Evolutionary conservation across 2,329 filamentous ascomycete species (phyloP).

Genomic region (Hymenoscyphus infarciens): DNA sequence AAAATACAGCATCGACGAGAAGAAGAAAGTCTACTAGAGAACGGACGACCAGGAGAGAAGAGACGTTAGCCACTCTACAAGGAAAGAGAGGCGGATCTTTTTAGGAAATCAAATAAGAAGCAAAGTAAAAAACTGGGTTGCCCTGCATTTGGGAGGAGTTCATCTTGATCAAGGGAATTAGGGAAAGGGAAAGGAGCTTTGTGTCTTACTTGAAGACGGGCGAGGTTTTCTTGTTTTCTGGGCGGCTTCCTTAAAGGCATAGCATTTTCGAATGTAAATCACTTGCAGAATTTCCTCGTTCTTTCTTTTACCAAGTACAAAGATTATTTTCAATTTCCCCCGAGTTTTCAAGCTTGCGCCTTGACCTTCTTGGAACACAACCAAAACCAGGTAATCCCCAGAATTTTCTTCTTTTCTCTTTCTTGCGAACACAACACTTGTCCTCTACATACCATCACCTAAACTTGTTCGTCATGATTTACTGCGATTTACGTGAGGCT

Average conservation of each 20-base stretch:
- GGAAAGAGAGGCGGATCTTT: neutral
- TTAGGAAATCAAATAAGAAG: constrained; percentile 2
- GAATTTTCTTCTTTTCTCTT: neutral
- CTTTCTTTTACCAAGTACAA: neutral
- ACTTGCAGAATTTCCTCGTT: neutral
- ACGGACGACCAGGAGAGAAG: neutral
- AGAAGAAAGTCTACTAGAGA: constrained; percentile 97
- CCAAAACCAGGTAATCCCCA: neutral
- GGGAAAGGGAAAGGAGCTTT: neutral
- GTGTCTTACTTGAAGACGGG: neutral
- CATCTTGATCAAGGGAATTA: constrained; percentile 1
- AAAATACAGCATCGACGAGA: constrained; percentile 98
- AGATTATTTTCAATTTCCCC: no score
- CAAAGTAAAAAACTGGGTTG: neutral
- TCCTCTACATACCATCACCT: neutral
- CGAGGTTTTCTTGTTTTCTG: neutral
- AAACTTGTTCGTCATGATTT: neutral
- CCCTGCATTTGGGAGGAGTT: neutral
- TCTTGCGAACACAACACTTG: neutral
- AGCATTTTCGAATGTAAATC: constrained; percentile 8
- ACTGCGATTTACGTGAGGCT: neutral
- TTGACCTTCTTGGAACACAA: neutral
- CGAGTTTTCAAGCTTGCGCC: neutral
- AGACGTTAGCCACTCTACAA: neutral
- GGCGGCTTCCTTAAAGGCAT: constrained; percentile 5